Percentiles rank a stretch among this genome's conserved stretches.
These are phyloP conservation scores for Microdochium trichocladiopsis DNA, from an alignment of 2,329 filamentous ascomycete species.

Conservation along the genomic window DNA sequence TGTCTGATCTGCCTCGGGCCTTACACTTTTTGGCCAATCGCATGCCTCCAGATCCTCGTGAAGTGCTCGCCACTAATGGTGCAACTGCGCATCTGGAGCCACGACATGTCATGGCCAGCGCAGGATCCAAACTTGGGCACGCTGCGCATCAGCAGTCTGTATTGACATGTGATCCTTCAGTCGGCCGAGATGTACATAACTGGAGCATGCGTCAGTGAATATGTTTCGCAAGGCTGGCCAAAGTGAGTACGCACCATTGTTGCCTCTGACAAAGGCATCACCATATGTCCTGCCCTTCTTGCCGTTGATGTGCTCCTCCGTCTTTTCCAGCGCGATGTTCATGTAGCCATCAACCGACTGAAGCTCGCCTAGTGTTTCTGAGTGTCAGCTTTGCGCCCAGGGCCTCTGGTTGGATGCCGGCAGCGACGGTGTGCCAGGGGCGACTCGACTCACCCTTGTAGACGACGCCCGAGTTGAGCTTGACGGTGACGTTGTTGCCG, in stretches of 20 bases:
- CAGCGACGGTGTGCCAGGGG: too few relatives aligned
- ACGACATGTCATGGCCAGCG: not conserved
- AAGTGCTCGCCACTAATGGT: too few relatives aligned
- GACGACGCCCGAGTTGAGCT: constrained; percentile 96
- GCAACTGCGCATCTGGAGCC: too few relatives aligned
- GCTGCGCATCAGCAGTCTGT: too few relatives aligned
- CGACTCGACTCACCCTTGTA: constrained; percentile 69
- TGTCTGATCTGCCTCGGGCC: too few relatives aligned
- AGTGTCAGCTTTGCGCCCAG: too few relatives aligned
- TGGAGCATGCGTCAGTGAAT: constrained; percentile 20
- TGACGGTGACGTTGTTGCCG: constrained; percentile 88
- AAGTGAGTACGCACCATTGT: constrained; percentile 63
- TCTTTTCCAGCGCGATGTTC: constrained; percentile 98
- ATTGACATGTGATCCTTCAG: too few relatives aligned
- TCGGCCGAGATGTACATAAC: constrained; percentile 68
- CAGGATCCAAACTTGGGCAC: too few relatives aligned
- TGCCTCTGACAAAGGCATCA: constrained; percentile 91
- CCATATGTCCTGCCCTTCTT: constrained; percentile 77
- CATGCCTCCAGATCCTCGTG: too few relatives aligned
- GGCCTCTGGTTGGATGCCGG: too few relatives aligned
- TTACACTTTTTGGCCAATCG: too few relatives aligned
- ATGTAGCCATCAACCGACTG: constrained; percentile 99
- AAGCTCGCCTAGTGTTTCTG: constrained; percentile 78
- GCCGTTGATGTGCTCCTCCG: constrained; percentile 84
- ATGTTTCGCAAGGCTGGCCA: not conserved